Evolutionary conservation across 345 rosid species (phyloP), one percentile per base, ranked within the genome.

Genomic region (Rhizophora apiculata): DNA sequence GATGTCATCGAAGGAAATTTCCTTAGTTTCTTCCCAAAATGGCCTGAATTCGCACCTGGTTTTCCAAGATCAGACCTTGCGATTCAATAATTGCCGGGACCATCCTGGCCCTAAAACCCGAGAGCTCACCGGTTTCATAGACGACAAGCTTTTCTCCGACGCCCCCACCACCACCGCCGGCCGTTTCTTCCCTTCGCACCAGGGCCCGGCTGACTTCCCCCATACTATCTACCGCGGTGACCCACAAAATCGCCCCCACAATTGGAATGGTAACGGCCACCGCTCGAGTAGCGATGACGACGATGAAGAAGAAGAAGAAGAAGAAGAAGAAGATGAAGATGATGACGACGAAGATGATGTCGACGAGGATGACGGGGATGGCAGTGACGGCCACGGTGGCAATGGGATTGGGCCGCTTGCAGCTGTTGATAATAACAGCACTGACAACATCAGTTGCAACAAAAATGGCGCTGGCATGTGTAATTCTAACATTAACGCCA

Each of bases 41-140:
- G 76, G 82, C 65, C 79, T 84, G 21, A 87, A 85, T 62, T 68
- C 87, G 10, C 89, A 75, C 65, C 85, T 81, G 54, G 65, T 86
- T 31, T 87, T 83, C 81, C 87, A 81, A 24, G 89, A 86, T 68
- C 91, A 88, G 18, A 27, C 83, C 24, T 61, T 85, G 48, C 82
- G 89, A 19, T 86, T 84, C 46, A 73, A 59, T 46, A 77, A 82
- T 61, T 71, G 73, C 43, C 76, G 78, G 56, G 60, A 68, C 21
- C 68, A 81, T 46, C 81, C 90, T 26, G 72, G 30, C 15, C 68
- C 80, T 24, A 85, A 85, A 78, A 79, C 81, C 63, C 75, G 87
- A 22, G 88, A 88, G 51, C 87, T 89, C 55, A 61, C 89, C 49
- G 82, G 81, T 16, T 83, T 85, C 80, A 78, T 78, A 63, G 83